Evolutionary conservation across 169 alveolate species (phyloP), one percentile per base, ranked within the genome.

Genomic region (Plasmodium gonderi): DNA sequence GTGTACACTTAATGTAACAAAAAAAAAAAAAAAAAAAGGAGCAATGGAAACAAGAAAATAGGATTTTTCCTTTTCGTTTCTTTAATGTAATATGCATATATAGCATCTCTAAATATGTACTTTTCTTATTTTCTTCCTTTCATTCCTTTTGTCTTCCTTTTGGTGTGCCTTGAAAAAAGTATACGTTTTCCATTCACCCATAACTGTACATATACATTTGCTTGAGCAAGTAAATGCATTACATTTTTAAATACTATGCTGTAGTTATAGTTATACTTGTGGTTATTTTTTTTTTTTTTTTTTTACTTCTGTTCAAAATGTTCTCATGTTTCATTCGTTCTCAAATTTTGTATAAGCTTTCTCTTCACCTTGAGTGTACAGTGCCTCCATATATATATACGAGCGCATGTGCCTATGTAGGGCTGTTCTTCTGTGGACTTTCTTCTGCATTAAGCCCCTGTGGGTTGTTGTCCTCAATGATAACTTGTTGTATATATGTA

Each of bases 51-150:
- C 36, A 60, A 3, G 72, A 36, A 60, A 36, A 36, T 6, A n/a
- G 72, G 36, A 60, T 60, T 60, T 23, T 60, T 60, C 72, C 72
- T 60, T 60, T 36, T 60, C 72, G 72, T 60, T 36, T 36, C 72
- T 60, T 60, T 60, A n/a, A 60, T 17, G 31, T 12, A 54, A 54
- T 31, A 54, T 12, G 33, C n/a, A 51, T 7, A 42, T 17, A 17
- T 60, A 60, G 26, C 33, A 60, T 60, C 72, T 60, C 40, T 14
- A 20, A 1, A 23, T 60, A n/a, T 51, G 12, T 60, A 17, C 20
- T 72, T 38, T 38, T 38, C 26, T 74, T 74, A 20, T 20, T 1
- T 54, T 54, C 26, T 60, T 60, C n/a, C n/a, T n/a, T n/a, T n/a
- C n/a, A n/a, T n/a, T n/a, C n/a, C n/a, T n/a, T n/a, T n/a, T n/a